Evolutionary conservation across 331 rosid genomes (phyloP), one percentile per base, ranked within the genome.

Genomic region (Quercus phellos): DNA sequence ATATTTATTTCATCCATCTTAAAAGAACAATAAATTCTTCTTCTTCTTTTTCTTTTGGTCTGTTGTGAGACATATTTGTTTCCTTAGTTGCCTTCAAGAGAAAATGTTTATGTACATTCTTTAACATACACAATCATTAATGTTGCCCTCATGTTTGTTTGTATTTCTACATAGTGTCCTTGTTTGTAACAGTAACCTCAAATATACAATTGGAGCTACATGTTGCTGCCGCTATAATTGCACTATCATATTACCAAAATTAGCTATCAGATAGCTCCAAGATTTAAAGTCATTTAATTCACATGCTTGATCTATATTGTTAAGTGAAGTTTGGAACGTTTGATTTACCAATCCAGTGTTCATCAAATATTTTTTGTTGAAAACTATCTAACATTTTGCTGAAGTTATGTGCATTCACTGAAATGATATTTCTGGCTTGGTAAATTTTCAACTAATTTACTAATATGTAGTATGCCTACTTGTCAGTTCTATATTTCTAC

Each of bases 1-100:
- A 83, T 82, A 84, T 95, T 84, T 95, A 92, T 85, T 95, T 84
- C 90, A 80, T 95, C 19, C 98, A 95, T 83, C 99, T 72, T 79
- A 27, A 95, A 93, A 91, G 96, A 92, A 83, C 93, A 95, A 98
- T 93, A 90, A 77, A 76, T 56, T 74, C 55, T 59, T 81, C 74
- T 77, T 78, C 53, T 64, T 38, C 10, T 11, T 38, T 38, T 38
- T 55, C 51, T 17, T 64, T 19, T 30, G 30, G 34, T 9, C 63
- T 4, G 51, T 12, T 27, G 13, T 72, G 64, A 34, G 34, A 19
- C 11, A 21, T 26, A 12, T 46, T 46, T 22, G 74, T 50, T 70
- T 70, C 58, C n/a, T 1, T 42, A 13, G 21, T 21, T 42, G 21
- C 58, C 18, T 70, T 42, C 21, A 43, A 51, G 34, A 68, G 56